A percentile compares a stretch with the other conserved stretches of the same genome.
Conservation (phyloP, 2,329 filamentous ascomycete species). For the Xylariaceae sp. region DNA sequence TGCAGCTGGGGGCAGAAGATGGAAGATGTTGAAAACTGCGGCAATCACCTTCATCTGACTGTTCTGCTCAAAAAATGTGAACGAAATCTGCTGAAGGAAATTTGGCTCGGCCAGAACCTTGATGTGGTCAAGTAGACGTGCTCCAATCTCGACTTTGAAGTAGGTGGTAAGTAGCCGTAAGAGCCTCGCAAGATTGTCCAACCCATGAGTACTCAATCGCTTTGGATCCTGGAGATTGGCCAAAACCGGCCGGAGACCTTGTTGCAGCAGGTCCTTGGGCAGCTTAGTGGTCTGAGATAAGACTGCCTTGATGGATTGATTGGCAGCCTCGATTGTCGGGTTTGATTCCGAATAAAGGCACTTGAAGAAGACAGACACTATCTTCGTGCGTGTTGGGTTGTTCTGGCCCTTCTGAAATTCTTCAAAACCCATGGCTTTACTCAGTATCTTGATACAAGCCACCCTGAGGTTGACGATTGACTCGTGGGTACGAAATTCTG, state of each 20-base stretch:
- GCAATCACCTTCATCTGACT: slow-evolving; percentile 91
- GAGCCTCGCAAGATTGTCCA: slow-evolving; percentile 87
- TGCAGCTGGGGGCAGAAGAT: slow-evolving; percentile 86
- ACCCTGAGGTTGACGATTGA: slow-evolving; percentile 89
- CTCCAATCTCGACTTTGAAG: slow-evolving; percentile 97
- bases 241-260: slow-evolving; percentile 89
- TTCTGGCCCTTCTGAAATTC: slow-evolving; percentile 79
- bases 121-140: slow-evolving; percentile 89
- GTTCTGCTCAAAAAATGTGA: slow-evolving; percentile 91
- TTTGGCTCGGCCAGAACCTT: slow-evolving; percentile 81
- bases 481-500: slow-evolving; percentile 93
- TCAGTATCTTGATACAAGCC: slow-evolving; percentile 88
- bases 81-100: slow-evolving; percentile 84
- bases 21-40: slow-evolving; percentile 94
- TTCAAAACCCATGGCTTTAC: slow-evolving; percentile 88
- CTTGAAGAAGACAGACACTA: slow-evolving; percentile 97
- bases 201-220: slow-evolving; percentile 79
- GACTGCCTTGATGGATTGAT: slow-evolving; percentile 83
- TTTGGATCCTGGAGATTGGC: slow-evolving; percentile 95
- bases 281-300: slow-evolving; percentile 86
- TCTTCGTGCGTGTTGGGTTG: slow-evolving; percentile 64
- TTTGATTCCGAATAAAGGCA: slow-evolving; percentile 90
- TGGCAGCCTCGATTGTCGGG: slow-evolving; percentile 90
- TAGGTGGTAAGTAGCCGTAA: slow-evolving; percentile 93
- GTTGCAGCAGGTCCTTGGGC: slow-evolving; percentile 92